A percentile compares a stretch with the other conserved stretches of the same genome.
phyloP scores from a whole-genome alignment of 129 eudicot genomes.

The Tagetes erecta region DNA sequence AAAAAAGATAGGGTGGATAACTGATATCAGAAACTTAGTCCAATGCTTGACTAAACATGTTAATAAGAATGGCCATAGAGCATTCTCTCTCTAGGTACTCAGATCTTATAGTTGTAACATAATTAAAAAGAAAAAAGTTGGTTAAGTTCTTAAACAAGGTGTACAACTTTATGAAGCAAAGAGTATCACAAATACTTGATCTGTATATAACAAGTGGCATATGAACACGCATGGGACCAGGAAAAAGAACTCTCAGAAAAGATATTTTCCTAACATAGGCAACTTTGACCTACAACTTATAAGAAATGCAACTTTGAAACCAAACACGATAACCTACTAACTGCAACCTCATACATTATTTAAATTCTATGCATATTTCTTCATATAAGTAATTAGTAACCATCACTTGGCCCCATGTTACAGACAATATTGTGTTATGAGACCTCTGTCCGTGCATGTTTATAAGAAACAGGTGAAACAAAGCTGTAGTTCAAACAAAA shows the following conservation, averaged over 20 bases:
- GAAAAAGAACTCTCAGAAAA: not conserved
- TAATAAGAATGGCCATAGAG: not conserved
- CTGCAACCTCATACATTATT: conserved; percentile 6
- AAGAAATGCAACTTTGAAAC: not conserved
- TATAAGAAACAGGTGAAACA: conserved; percentile 1
- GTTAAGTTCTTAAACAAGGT: conserved; percentile 5
- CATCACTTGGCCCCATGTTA: not conserved
- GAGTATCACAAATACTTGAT: not conserved
- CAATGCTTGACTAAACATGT: conserved; percentile 1
- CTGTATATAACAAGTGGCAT: conserved; percentile 1
- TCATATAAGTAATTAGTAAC: not conserved
- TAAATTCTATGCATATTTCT: not conserved
- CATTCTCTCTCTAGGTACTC: conserved; percentile 10
- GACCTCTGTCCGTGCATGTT: conserved; percentile 11
- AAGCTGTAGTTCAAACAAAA: not conserved
- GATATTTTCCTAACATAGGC: not conserved
- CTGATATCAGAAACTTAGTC: not conserved
- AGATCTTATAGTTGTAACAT: not conserved
- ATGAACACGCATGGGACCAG: not conserved
- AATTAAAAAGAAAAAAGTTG: not conserved
- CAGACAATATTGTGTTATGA: not conserved
- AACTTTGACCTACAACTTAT: not conserved
- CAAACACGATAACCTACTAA: not conserved
- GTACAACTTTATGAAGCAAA: conserved; percentile 3
- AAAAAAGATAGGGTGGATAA: not conserved